Base-by-base conservation (phyloP, 2,329 filamentous ascomycete genomes). In the Ascomycota sp. region DNA sequence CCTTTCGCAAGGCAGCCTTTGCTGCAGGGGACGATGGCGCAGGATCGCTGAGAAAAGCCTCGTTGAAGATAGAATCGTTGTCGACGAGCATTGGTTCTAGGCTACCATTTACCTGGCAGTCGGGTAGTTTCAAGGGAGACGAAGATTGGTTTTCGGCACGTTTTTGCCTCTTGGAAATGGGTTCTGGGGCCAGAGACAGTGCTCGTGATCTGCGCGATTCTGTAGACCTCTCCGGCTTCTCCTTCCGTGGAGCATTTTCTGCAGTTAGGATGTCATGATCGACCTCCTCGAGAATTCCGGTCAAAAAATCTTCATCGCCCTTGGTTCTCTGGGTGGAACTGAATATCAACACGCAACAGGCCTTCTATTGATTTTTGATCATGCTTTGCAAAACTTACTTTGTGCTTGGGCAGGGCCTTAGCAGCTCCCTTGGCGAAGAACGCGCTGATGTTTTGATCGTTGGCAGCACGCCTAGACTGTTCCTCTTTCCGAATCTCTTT, bases 401-500 rank as follows among this genome's bases (percentile, higher is more conserved):
- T 95, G 12, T 77, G 64, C 48, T 94, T 95, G 10, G 75, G 61
- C 33, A 73, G 74, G 30, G 65, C 52, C 38, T 65, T 65, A 35
- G 61, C 59, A 22, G 69, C 66, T 32, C 81, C 82, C 41, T 77
- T 79, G 40, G 69, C 86, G 50, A 98, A 95, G 55, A 91, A 98
- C 44, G 91, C 86, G 53, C 76, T 83, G 47, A 98, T 95, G 41
- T 83, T 78, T 45, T 79, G 78, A 51, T 91, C 83, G 40, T 83
- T 81, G 49, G 80, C 83, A 42, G 92, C 80, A 44, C 77, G 71
- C 48, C 80, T 78, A 34, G 82, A 74, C 38, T 79, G 73, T 34
- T 93, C 83, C 40, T 92, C 81, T 43, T 93, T 80, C 11, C 77
- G 76, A 50, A 81, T 85, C 43, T 83, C 69, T 53, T 94, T 95